Evolutionary conservation across 495 filamentous ascomycete species (phyloP), one percentile per base, ranked within the genome.

Genomic region (Neurospora sublineolata): DNA sequence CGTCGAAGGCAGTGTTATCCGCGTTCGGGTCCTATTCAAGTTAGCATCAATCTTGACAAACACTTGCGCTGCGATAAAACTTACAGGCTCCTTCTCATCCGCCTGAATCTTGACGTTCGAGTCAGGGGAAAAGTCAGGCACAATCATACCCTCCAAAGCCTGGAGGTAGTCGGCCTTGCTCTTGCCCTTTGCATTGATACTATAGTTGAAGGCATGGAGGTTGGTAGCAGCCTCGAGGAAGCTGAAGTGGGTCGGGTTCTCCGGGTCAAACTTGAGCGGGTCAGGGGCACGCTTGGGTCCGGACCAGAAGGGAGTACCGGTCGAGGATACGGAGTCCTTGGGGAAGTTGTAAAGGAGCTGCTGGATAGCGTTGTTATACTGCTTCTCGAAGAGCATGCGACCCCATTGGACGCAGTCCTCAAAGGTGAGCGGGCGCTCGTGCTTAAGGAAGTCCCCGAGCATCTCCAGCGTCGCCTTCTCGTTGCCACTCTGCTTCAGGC

Each of bases 261-360:
- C 82, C 70, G 89, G 83, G 76, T 96, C 92, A 73, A 99, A 99
- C 77, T 91, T 93, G 74, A 97, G 82, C 74, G 95, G 90, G 71
- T 94, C 91, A 11, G 96, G 96, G 8, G 96, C 96, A 77, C 96
- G 93, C 87, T 99, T 99, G 23, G 96, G 96, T 52, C 96, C 96
- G 70, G 94, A 97, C 96, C 96, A 99, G 85, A 99, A 99, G 1
- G 88, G 92, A 71, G 94, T 90, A 44, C 96, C 95, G 27, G 87
- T 91, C 39, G 93, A 94, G 3, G 95, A 97, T 41, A 85, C 87
- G 0, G 94, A 92, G 79, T 98, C 95, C 79, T 94, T 94, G 52
- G 95, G 96, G 84, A 99, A 99, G 83, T 97, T 99, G 86, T 92
- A 97, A 11, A 99, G 86, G 52, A 99, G 85, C 78, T 99, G 96